phyloP scores from a whole-genome alignment of 2,329 filamentous ascomycete species.

The Calonectria hawksworthii region DNA sequence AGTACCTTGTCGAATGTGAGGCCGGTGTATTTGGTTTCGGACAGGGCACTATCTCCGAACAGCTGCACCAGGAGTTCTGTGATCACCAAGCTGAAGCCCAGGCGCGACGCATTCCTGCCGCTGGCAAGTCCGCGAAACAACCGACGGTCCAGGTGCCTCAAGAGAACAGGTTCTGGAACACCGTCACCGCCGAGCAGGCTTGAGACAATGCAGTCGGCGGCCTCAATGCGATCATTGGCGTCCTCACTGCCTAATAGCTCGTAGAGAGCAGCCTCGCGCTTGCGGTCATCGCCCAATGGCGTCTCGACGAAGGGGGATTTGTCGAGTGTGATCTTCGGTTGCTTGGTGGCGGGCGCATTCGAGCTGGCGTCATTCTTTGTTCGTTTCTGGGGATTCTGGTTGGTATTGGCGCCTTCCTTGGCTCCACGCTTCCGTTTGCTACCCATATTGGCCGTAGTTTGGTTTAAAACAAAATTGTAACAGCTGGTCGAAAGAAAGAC shows the following conservation, averaged over 20 bases:
- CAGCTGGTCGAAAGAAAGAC: conserved; percentile 8
- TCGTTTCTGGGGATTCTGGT: conserved; percentile 48
- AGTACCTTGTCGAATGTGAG: conserved; percentile 70
- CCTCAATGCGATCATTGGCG: conserved; percentile 66
- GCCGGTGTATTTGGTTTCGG: conserved; percentile 62
- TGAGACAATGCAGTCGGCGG: conserved; percentile 71
- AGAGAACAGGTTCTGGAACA: conserved; percentile 66
- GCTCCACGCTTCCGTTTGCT: conserved; percentile 53
- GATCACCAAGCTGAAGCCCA: conserved; percentile 91
- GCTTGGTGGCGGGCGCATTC: conserved; percentile 34
- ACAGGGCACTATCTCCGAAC: conserved; percentile 66
- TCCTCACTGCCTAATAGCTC: conserved; percentile 74
- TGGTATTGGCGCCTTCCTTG: conserved; percentile 48
- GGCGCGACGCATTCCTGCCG: conserved; percentile 86
- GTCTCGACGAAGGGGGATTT: conserved; percentile 65
- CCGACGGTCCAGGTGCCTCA: conserved; percentile 73
- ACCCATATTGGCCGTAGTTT: conserved; percentile 44
- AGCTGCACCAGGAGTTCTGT: conserved; percentile 84
- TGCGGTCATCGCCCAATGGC: conserved; percentile 66
- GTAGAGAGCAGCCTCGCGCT: conserved; percentile 72
- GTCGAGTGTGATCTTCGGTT: conserved; percentile 48
- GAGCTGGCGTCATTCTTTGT: conserved; percentile 48
- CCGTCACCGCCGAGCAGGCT: conserved; percentile 65
- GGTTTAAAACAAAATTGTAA: conserved; percentile 8
- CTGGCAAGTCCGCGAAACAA: conserved; percentile 92